Conservation (phyloP, 2,329 filamentous ascomycete genomes). For the Colletotrichum theobromicola region DNA sequence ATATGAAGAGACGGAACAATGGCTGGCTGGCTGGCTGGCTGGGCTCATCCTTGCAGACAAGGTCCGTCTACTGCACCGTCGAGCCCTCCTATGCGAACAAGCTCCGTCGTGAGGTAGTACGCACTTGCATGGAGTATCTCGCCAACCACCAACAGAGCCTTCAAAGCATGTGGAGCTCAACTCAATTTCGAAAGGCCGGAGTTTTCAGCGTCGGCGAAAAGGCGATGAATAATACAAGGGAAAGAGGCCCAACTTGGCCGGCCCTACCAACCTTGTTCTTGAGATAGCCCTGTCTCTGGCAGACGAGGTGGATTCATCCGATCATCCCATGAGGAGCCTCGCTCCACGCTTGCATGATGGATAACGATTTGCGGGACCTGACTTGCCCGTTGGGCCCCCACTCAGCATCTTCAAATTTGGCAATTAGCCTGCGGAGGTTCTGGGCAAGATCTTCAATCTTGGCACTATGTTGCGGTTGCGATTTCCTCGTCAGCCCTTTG, state of each 20-base stretch:
- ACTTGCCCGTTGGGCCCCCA: slow-evolving; percentile 12
- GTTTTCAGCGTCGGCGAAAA: not conserved
- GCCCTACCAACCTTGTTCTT: slow-evolving; percentile 1
- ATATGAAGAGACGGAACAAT: not conserved
- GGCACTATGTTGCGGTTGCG: not conserved
- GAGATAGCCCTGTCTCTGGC: not conserved
- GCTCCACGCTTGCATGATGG: slow-evolving; percentile 12
- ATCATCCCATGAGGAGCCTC: slow-evolving; percentile 10
- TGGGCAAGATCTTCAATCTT: slow-evolving; percentile 12
- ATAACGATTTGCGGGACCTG: slow-evolving; percentile 11
- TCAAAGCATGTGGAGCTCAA: slow-evolving; percentile 5
- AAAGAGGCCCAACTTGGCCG: not conserved
- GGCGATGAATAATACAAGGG: not conserved
- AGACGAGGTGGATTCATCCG: slow-evolving; percentile 8
- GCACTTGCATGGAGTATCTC: slow-evolving; percentile 1
- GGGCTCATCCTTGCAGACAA: not conserved
- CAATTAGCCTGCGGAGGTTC: not conserved
- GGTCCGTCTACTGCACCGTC: not conserved
- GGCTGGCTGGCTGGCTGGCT: not conserved
- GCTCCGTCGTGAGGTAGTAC: slow-evolving; percentile 7
- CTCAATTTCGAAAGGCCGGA: not conserved
- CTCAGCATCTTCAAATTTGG: not conserved
- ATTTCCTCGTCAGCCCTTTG: not conserved
- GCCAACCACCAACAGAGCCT: slow-evolving; percentile 4
- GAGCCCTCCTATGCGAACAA: slow-evolving; percentile 1